Percentiles rank a stretch among this genome's conserved stretches.
Conservation (phyloP, 352 stramenopile genomes). For the Globisporangium solare region DNA sequence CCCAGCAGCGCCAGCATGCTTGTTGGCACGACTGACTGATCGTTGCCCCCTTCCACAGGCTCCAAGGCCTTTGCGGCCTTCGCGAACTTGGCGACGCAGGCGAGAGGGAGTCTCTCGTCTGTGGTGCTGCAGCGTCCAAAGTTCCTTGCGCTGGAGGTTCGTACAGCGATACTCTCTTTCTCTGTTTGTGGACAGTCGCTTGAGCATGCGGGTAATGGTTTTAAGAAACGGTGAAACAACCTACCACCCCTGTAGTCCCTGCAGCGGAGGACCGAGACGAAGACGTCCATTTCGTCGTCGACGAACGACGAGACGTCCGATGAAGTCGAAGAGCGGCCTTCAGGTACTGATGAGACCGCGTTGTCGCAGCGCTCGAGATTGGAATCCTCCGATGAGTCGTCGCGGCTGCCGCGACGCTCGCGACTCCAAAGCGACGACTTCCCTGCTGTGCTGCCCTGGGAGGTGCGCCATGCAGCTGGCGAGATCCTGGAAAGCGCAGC, state of each 20-base stretch:
- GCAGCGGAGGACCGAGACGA: conserved; percentile 5
- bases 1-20: too few species aligned
- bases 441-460: conserved; percentile 41
- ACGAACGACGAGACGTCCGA: conserved; percentile 8
- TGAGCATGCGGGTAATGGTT: too few species aligned
- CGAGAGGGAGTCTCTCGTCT: conserved; percentile 13
- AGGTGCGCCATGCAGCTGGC: conserved; percentile 30
- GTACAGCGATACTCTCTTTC: too few species aligned
- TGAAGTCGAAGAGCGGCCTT: conserved; percentile 3
- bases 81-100: conserved; percentile 12
- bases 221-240: too few species aligned
- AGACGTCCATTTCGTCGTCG: conserved; percentile 9
- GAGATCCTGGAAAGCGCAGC: conserved; percentile 28
- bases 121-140: conserved; percentile 12
- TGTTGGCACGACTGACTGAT: background rate
- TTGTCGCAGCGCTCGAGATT: background rate
- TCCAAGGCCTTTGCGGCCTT: conserved; percentile 13
- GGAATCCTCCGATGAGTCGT: background rate
- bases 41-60: background rate
- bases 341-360: background rate
- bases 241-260: background rate
- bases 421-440: conserved; percentile 7
- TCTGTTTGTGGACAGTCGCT: background rate
- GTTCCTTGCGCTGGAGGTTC: conserved; percentile 4
- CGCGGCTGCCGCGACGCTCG: background rate